Evolutionary conservation across 148 eudicot genomes (phyloP).

Genomic region (Limonium bicolor): DNA sequence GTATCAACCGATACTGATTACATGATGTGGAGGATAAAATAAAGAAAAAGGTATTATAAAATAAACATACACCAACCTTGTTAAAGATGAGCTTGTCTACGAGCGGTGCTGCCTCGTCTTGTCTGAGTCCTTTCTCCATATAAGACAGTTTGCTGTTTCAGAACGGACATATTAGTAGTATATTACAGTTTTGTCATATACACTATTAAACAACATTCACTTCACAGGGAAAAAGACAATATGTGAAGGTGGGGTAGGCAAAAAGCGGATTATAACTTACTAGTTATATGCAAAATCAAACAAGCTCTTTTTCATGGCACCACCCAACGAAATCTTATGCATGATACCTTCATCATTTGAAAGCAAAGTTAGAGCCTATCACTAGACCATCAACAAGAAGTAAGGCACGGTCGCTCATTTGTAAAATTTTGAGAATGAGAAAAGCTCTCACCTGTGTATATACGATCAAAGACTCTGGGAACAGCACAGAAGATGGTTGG

Average conservation of each 20-base stretch:
- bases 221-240: background rate
- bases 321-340: constrained; percentile 71
- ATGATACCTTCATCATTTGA: constrained; percentile 40
- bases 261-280: background rate
- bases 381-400: background rate
- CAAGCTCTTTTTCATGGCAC: constrained; percentile 37
- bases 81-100: constrained; percentile 71
- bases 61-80: constrained; percentile 31
- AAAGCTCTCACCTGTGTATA: constrained; percentile 45
- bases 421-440: background rate
- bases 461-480: constrained; percentile 86
- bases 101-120: constrained; percentile 60
- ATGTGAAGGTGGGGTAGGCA: no score
- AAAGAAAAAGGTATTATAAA: background rate
- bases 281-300: constrained; percentile 52
- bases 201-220: background rate
- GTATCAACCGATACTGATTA: background rate
- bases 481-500: constrained; percentile 92
- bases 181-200: no score
- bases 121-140: constrained; percentile 64
- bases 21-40: background rate
- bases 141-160: constrained; percentile 52
- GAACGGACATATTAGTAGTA: no score
- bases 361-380: background rate
- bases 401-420: background rate